Base-by-base conservation (phyloP, 495 filamentous ascomycete genomes). In the Lasiosphaeris hirsuta region DNA sequence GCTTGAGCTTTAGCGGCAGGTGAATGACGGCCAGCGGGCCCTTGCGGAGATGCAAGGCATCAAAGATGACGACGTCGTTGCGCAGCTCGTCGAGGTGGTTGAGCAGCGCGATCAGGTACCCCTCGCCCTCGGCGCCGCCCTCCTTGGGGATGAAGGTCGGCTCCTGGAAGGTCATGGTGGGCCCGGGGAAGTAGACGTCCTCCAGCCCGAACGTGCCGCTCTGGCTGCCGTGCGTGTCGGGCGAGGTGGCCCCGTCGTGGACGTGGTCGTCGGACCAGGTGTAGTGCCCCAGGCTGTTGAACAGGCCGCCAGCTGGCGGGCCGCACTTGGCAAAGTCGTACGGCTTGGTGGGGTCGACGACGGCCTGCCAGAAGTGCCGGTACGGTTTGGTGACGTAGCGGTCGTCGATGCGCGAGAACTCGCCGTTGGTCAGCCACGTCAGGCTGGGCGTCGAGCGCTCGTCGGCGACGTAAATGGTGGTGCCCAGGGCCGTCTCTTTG, bases 321-420 rank as follows among this genome's bases (percentile, higher is more conserved):
- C 73, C 77, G 49, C 74, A 78, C 46, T 68, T 71, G n/a, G 71
- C 70, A 58, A 81, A 80, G 57, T 82, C 74, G 45, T 80, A 81
- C 2, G 71, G 72, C 33, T 58, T 67, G 2, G 57, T 62, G 0
- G 75, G 72, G 50, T 82, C 76, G 36, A 81, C 75, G 17, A 73
- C 64, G 0, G 77, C 64, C 52, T 81, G 78, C 73, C 75, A 86
- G 67, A 81, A 81, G 64, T 84, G 81, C 8, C 69, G 63, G 62
- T 85, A 82, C 5, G 66, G 66, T 54, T 76, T 75, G 14, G 76
- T 79, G 3, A 77, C 69, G 40, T 73, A 77, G 1, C 82, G 76
- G 55, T 84, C 83, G 60, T 85, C 83, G 56, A 85, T 83, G 18
- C 82, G 75, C 7, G 78, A 81, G 72, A 84, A 84, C 63, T 85